Conservation (phyloP, 441 rosid species). For the Corymbia citriodora region DNA sequence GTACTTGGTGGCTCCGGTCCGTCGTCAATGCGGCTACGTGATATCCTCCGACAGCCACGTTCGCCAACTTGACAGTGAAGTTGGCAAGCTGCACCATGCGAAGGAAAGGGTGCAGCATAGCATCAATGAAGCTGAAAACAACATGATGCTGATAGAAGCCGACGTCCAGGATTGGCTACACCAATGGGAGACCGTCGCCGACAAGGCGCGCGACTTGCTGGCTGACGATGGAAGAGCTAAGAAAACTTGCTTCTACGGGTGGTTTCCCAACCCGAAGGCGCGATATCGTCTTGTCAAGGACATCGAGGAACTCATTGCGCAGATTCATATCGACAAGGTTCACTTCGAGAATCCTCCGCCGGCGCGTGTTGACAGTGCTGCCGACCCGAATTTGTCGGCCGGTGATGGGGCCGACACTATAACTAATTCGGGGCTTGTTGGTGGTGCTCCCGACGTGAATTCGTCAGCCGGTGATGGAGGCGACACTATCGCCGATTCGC, state of each 20-base stretch:
- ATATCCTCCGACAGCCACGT: rapidly evolving
- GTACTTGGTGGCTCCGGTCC: background rate
- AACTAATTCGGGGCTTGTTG: too few relatives aligned
- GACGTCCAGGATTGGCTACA: background rate
- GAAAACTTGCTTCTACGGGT: background rate
- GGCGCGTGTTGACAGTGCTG: rapidly evolving
- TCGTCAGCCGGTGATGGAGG: too few relatives aligned
- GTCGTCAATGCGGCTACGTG: background rate
- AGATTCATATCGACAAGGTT: rapidly evolving
- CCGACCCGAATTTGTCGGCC: rapidly evolving
- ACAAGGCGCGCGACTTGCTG: rapidly evolving
- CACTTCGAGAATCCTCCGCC: rapidly evolving
- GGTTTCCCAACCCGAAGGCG: background rate
- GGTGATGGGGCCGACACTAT: background rate
- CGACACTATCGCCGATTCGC: too few relatives aligned
- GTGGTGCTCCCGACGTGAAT: too few relatives aligned
- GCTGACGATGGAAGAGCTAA: background rate
- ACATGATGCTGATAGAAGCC: background rate
- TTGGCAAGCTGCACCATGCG: rapidly evolving
- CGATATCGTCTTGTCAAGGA: rapidly evolving
- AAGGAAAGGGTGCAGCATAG: background rate
- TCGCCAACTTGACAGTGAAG: background rate
- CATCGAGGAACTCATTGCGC: background rate
- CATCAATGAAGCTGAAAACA: background rate
- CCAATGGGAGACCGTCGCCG: rapidly evolving